Percentiles rank a stretch among this genome's conserved stretches.
Evolutionary conservation across 129 eudicot species (phyloP).

Genomic region (Ambrosia artemisiifolia): DNA sequence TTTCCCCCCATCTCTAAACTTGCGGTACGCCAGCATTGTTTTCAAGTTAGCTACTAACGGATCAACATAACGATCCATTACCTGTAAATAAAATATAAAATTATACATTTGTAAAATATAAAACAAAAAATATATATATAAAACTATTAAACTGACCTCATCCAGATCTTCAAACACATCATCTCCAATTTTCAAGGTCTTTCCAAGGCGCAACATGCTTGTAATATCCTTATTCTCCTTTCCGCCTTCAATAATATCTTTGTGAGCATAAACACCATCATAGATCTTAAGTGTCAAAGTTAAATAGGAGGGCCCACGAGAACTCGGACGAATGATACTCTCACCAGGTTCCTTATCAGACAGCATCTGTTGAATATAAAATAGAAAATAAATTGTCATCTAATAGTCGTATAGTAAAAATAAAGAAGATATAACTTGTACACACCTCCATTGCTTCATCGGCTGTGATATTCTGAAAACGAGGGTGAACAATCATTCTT

Average conservation of each 20-base stretch:
- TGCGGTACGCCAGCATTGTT: constrained; percentile 75
- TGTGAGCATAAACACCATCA: constrained; percentile 86
- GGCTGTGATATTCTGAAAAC: constrained; percentile 83
- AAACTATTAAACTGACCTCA: constrained; percentile 47
- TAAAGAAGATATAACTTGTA: not conserved
- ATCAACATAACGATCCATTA: constrained; percentile 91
- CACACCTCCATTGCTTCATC: constrained; percentile 90
- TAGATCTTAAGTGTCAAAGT: constrained; percentile 83
- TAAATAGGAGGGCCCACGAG: constrained; percentile 83
- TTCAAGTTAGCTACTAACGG: constrained; percentile 84
- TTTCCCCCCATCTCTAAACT: constrained; percentile 76
- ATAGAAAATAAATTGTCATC: not conserved
- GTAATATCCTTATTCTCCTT: constrained; percentile 92
- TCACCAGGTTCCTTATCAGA: constrained; percentile 94
- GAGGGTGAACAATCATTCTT: constrained; percentile 94
- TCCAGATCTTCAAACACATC: constrained; percentile 95
- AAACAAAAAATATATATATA: not conserved
- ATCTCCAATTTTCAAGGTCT: constrained; percentile 79
- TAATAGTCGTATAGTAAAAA: not conserved
- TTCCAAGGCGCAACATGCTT: constrained; percentile 83
- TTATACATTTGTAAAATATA: not conserved
- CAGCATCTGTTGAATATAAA: constrained; percentile 41
- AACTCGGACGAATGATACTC: constrained; percentile 87
- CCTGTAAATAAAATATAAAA: constrained; percentile 41
- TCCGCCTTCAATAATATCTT: constrained; percentile 86